Conservation (phyloP, 176 grass and related monocot genomes). For the Triticum dicoccoides region DNA sequence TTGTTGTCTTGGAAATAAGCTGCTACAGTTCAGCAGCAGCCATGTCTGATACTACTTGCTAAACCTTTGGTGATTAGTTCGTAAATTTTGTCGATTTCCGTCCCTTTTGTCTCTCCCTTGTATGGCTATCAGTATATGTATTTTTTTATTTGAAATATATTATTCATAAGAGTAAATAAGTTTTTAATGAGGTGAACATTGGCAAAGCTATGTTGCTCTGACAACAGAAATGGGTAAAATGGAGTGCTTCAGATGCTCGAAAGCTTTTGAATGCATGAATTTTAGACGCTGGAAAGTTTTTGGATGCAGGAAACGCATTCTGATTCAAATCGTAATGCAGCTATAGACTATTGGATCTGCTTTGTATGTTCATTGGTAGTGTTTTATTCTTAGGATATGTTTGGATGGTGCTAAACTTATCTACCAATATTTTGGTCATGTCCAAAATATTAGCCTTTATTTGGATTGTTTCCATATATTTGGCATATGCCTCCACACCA, state of each 20-base stretch:
- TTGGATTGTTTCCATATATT: too few relatives aligned
- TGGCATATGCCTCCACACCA: too few relatives aligned
- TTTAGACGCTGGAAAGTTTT: too few relatives aligned
- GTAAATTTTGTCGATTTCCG: conserved; percentile 9
- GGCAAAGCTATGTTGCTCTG: neutral
- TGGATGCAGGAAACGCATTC: too few relatives aligned
- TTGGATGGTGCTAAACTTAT: too few relatives aligned
- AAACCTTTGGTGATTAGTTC: neutral
- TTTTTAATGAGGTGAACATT: neutral
- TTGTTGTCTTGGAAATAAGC: conserved; percentile 31
- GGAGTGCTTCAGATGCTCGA: too few relatives aligned
- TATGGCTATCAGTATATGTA: neutral
- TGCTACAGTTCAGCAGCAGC: conserved; percentile 2
- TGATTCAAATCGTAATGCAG: too few relatives aligned
- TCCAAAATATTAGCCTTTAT: too few relatives aligned
- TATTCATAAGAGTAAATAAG: neutral
- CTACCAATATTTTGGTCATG: too few relatives aligned
- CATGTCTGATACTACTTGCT: neutral
- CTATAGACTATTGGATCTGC: too few relatives aligned
- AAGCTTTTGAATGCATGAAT: too few relatives aligned
- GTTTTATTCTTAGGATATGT: neutral
- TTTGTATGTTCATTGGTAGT: neutral
- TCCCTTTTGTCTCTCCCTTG: neutral
- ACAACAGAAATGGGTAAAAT: neutral
- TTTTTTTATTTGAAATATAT: neutral